Evolutionary conservation across 495 filamentous ascomycete genomes (phyloP), one percentile per base, ranked within the genome.

Genomic region (Hyaloscypha finlandica): DNA sequence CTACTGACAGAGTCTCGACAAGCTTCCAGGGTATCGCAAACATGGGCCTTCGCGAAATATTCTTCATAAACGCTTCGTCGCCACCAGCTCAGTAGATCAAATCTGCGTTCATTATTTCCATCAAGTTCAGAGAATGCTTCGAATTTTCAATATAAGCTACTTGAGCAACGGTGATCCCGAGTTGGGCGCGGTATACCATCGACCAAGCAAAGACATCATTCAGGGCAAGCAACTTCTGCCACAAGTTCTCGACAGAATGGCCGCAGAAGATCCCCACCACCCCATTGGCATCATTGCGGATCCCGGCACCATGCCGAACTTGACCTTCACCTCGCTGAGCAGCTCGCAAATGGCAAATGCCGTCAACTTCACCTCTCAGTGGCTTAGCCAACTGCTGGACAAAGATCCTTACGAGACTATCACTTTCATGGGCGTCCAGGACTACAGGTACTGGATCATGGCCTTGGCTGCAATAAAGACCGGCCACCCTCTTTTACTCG

Each of bases 281-380:
- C 37, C 58, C 8, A 11, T 68, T 32, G 59, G 57, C n/a, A 68
- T 63, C 32, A 57, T 57, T 14, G 59, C 65, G 8, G 52, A 63
- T 6, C 48, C 52, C 6, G 30, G 31, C 3, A 37, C 51, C 20
- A 56, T 35, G 16, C 33, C 31, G 3, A 19, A n/a, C 8, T 22
- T 59, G 12, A 30, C 45, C 6, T 68, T 63, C 51, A 51, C 52
- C 31, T 20, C 73, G 3, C 68, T 90, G 51, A 83, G 78, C 16
- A 82, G 82, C 67, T 70, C 70, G n/a, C 71, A 81, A 12, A 76
- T 86, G 16, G 79, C 81, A 37, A 78, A 79, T 61, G 84, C 83
- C 22, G 73, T 87, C 53, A 84, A 89, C 69, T 76, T 72, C 14
- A 73, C 79, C 16, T 81, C 85, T 9, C 81, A 79, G 64, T 82